Evolutionary conservation across 768 basidiomycete genomes (phyloP).

Genomic region (Tephrocybe sp.): DNA sequence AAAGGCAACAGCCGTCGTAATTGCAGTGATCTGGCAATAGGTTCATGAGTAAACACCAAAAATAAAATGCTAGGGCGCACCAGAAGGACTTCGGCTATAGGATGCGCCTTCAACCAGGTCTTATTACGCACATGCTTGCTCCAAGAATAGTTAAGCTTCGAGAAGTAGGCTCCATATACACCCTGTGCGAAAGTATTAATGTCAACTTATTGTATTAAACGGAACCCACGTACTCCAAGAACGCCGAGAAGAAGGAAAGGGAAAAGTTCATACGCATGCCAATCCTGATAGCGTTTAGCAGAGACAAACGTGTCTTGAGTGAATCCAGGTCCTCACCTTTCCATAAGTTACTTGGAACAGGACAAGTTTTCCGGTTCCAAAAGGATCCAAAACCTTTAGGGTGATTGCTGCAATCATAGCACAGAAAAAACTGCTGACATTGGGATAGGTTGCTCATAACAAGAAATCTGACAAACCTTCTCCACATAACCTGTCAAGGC

Average conservation of each 20-base stretch:
- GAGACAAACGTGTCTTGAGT: background rate
- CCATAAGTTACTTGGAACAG: conserved; percentile 90
- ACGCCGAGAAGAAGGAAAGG: conserved; percentile 85
- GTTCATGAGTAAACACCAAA: background rate
- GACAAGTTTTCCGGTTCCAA: conserved; percentile 92
- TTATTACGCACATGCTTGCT: conserved; percentile 75
- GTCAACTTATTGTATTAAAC: background rate
- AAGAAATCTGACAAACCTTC: conserved; percentile 56
- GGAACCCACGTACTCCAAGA: conserved; percentile 65
- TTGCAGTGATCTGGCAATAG: conserved; percentile 59
- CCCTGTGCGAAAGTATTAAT: conserved; percentile 48
- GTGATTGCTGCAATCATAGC: conserved; percentile 98
- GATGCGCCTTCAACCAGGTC: conserved; percentile 79
- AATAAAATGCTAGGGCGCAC: conserved; percentile 38
- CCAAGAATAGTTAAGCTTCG: conserved; percentile 89
- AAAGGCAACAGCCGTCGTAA: conserved; percentile 79
- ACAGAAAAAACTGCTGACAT: conserved; percentile 82
- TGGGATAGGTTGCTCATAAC: conserved; percentile 16
- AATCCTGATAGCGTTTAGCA: conserved; percentile 54
- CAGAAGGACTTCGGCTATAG: conserved; percentile 78
- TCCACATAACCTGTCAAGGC: conserved; percentile 78
- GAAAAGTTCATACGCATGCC: conserved; percentile 86
- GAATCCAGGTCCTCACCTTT: conserved; percentile 42
- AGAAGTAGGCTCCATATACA: conserved; percentile 91
- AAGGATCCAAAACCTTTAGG: conserved; percentile 89